Conservation (phyloP, 345 rosid genomes). For the Balakata baccata region DNA sequence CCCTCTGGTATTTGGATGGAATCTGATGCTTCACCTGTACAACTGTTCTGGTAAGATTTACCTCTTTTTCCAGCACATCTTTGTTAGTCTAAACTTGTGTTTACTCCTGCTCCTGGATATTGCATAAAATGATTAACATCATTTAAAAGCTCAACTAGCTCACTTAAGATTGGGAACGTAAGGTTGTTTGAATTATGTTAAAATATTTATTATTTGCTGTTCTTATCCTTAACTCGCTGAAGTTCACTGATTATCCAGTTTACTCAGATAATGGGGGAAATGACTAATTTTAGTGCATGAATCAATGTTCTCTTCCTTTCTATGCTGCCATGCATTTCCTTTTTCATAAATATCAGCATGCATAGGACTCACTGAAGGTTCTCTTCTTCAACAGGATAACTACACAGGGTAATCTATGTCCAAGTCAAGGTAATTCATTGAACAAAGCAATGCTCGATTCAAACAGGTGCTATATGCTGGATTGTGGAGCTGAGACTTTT, state of each 20-base stretch:
- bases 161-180: background rate
- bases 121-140: background rate
- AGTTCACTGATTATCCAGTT: background rate
- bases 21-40: slow-evolving; percentile 34
- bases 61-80: slow-evolving; percentile 5
- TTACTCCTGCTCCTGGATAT: background rate
- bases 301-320: background rate
- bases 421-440: slow-evolving; percentile 42
- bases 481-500: slow-evolving; percentile 56
- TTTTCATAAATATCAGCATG: background rate
- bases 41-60: slow-evolving; percentile 55
- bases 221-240: background rate
- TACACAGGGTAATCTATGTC: slow-evolving; percentile 51
- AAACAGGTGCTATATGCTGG: slow-evolving; percentile 78
- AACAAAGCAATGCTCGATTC: slow-evolving; percentile 56
- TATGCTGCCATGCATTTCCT: background rate
- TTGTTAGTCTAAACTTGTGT: slow-evolving; percentile 5
- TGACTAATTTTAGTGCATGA: background rate
- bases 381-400: slow-evolving; percentile 51
- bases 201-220: background rate
- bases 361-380: slow-evolving; percentile 8
- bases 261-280: slow-evolving; percentile 6
- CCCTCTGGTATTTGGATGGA: slow-evolving; percentile 39
- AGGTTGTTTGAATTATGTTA: background rate
- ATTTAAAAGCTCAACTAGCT: background rate